Evolutionary conservation across 169 alveolate species (phyloP).

Genomic region (Plasmodium knowlesi): DNA sequence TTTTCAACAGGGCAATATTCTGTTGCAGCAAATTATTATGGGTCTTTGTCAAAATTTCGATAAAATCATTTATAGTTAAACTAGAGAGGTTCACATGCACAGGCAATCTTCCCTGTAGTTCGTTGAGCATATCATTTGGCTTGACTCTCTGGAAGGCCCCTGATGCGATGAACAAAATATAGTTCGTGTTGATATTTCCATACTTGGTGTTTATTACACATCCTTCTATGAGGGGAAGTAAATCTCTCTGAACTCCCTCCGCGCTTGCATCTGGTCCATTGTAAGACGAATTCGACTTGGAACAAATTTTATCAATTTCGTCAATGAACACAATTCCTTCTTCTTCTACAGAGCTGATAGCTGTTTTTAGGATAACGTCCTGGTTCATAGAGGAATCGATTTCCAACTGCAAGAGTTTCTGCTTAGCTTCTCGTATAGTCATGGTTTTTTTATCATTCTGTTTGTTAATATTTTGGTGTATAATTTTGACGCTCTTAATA

Average conservation of each 20-base stretch:
- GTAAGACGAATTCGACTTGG: conserved; percentile 74
- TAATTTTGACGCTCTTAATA: conserved; percentile 66
- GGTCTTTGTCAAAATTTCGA: conserved; percentile 86
- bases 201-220: conserved; percentile 87
- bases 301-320: conserved; percentile 92
- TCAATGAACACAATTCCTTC: conserved; percentile 93
- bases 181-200: conserved; percentile 90
- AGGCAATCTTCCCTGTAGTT: conserved; percentile 93
- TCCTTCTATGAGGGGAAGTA: conserved; percentile 92
- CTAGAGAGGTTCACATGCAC: conserved; percentile 86
- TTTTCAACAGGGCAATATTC: conserved; percentile 84
- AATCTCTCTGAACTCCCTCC: conserved; percentile 94
- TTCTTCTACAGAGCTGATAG: conserved; percentile 85
- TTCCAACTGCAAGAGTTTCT: conserved; percentile 76
- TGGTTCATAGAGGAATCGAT: conserved; percentile 71
- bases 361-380: conserved; percentile 84
- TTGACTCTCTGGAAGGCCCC: conserved; percentile 92
- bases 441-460: conserved; percentile 76
- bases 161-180: conserved; percentile 90
- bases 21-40: conserved; percentile 86
- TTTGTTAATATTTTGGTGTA: conserved; percentile 51
- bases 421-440: conserved; percentile 80
- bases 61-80: conserved; percentile 86
- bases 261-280: conserved; percentile 90
- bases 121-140: conserved; percentile 92